These are phyloP conservation scores for Fusarium phyllophilum DNA, from an alignment of 2,329 filamentous ascomycete species.

Conservation along the genomic window DNA sequence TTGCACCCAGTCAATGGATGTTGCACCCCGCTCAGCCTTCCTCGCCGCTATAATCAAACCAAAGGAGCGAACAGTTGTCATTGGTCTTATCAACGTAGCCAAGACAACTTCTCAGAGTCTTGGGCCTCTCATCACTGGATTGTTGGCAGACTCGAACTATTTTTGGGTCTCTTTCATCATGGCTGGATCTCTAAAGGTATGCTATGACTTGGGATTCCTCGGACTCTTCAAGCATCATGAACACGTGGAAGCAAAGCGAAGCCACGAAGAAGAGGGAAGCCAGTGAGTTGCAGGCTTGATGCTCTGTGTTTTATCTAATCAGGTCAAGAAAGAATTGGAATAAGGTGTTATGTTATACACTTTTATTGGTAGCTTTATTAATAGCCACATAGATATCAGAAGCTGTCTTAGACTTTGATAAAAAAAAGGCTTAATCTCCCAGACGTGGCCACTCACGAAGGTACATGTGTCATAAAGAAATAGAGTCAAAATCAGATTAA, in stretches of 20 bases:
- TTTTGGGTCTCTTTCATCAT: slow-evolving; percentile 72
- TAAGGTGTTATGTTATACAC: neutral
- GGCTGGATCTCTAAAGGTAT: slow-evolving; percentile 70
- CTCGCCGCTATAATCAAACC: slow-evolving; percentile 72
- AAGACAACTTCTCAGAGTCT: slow-evolving; percentile 72
- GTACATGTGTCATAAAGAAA: neutral
- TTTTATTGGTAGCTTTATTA: neutral
- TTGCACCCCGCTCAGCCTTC: slow-evolving; percentile 75
- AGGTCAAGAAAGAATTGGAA: neutral
- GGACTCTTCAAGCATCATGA: slow-evolving; percentile 44
- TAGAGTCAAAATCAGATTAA: neutral
- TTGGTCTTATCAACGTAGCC: slow-evolving; percentile 76
- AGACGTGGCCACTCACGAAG: neutral
- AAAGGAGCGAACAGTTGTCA: slow-evolving; percentile 74
- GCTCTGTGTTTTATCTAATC: neutral
- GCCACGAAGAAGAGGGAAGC: neutral
- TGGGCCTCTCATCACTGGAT: slow-evolving; percentile 72
- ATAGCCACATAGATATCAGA: neutral
- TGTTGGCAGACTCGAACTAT: slow-evolving; percentile 63
- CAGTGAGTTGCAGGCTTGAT: neutral
- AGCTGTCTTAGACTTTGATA: neutral
- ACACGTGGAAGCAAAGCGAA: slow-evolving; percentile 6
- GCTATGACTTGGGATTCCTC: slow-evolving; percentile 69
- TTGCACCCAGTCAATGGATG: slow-evolving; percentile 74
- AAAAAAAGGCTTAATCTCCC: neutral